Evolutionary conservation across 495 filamentous ascomycete species (phyloP).

Genomic region (Penicillium manginii): DNA sequence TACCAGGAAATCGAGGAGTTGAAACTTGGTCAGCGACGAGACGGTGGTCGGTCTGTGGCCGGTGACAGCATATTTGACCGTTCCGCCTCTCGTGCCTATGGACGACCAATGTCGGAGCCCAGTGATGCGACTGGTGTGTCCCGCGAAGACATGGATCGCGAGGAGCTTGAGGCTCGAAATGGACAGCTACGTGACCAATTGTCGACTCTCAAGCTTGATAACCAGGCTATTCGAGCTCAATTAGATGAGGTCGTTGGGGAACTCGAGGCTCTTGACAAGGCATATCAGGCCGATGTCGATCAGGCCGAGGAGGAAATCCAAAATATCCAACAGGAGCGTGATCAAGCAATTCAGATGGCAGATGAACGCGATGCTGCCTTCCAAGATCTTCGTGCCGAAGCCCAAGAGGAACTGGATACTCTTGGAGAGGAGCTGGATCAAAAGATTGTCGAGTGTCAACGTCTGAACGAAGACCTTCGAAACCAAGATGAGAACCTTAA

Average conservation of each 20-base stretch:
- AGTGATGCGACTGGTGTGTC: slow-evolving; percentile 74
- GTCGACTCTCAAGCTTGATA: slow-evolving; percentile 80
- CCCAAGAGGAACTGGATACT: slow-evolving; percentile 80
- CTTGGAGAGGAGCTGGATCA: slow-evolving; percentile 79
- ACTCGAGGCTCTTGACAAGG: slow-evolving; percentile 64
- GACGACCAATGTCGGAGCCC: slow-evolving; percentile 69
- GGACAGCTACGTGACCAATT: slow-evolving; percentile 84
- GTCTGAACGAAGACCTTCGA: slow-evolving; percentile 62
- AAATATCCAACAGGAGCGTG: slow-evolving; percentile 81
- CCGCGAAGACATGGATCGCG: slow-evolving; percentile 79
- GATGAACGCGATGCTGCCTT: slow-evolving; percentile 81
- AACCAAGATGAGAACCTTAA: slow-evolving; percentile 74
- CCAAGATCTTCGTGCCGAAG: slow-evolving; percentile 76
- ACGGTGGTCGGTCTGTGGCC: slow-evolving; percentile 64
- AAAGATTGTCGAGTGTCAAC: slow-evolving; percentile 70
- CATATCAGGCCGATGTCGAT: slow-evolving; percentile 77
- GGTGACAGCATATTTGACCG: slow-evolving; percentile 92
- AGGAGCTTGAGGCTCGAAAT: slow-evolving; percentile 81
- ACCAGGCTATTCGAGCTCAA: slow-evolving; percentile 76
- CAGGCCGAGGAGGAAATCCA: slow-evolving; percentile 77
- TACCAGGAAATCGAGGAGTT: slow-evolving; percentile 97
- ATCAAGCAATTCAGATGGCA: slow-evolving; percentile 77
- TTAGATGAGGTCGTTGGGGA: slow-evolving; percentile 69
- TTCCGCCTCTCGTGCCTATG: slow-evolving; percentile 83
- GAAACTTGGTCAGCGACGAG: slow-evolving; percentile 80